Evolutionary conservation across 73 alveolate species (phyloP).

Genomic region (Paraurostyla sp.): DNA sequence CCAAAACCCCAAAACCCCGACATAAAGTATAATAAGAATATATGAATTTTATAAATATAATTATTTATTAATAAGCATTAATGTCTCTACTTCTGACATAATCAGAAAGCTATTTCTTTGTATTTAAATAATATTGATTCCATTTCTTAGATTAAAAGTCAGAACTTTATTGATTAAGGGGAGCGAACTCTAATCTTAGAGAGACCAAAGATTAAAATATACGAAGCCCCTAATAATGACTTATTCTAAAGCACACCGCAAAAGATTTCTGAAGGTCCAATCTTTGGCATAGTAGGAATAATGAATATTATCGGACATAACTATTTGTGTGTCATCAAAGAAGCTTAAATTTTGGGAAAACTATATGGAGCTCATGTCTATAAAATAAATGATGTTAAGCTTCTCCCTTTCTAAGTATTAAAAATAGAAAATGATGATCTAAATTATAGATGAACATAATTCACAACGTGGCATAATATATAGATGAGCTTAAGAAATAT

Average conservation of each 20-base stretch:
- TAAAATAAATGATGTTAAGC: conserved; percentile 20
- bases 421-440: neutral
- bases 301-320: conserved; percentile 52
- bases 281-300: conserved; percentile 70
- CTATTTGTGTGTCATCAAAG: conserved; percentile 60
- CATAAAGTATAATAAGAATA: too few relatives aligned
- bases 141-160: conserved; percentile 28
- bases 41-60: too few relatives aligned
- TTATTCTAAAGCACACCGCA: neutral
- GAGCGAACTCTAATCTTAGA: conserved; percentile 49
- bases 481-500: conserved; percentile 85
- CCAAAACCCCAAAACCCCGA: conserved; percentile 15
- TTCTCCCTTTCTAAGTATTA: neutral
- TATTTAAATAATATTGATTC: neutral
- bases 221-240: conserved; percentile 6
- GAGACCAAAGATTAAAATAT: conserved; percentile 9
- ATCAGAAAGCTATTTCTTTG: conserved; percentile 57
- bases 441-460: conserved; percentile 7
- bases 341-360: conserved; percentile 43
- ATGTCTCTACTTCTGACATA: conserved; percentile 34
- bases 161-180: conserved; percentile 35
- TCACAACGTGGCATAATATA: conserved; percentile 48
- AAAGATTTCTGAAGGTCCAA: conserved; percentile 62
- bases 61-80: neutral
- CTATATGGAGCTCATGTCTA: conserved; percentile 41